Conservation (phyloP, 192 early-diverging fungal genomes). For the Backusella macrospora region DNA sequence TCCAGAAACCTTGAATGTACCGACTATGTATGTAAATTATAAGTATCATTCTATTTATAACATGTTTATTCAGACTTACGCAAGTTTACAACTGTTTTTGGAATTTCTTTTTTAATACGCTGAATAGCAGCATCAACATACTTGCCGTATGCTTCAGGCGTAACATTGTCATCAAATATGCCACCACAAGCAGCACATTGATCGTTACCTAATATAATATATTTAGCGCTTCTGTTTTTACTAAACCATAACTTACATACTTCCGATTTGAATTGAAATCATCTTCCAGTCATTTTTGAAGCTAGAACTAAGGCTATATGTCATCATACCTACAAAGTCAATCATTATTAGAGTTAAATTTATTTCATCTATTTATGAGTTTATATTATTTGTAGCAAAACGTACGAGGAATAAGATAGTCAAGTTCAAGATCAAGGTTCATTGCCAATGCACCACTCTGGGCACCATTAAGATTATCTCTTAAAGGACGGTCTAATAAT, state of each 20-base stretch:
- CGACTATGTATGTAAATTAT: neutral
- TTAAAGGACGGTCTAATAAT: constrained; percentile 23
- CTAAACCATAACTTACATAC: neutral
- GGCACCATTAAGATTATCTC: constrained; percentile 53
- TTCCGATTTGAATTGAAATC: constrained; percentile 24
- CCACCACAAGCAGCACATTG: constrained; percentile 48
- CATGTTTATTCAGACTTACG: constrained; percentile 30
- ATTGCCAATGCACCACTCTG: constrained; percentile 48
- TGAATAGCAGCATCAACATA: constrained; percentile 28
- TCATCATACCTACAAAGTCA: constrained; percentile 30
- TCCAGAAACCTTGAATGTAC: neutral
- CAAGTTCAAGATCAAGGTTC: constrained; percentile 48
- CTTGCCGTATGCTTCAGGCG: constrained; percentile 34
- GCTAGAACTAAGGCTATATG: neutral
- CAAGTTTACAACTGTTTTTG: constrained; percentile 49
- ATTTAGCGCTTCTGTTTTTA: constrained; percentile 37
- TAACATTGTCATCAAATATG: constrained; percentile 16
- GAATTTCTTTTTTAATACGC: constrained; percentile 34
- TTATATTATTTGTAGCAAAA: neutral
- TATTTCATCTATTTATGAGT: neutral
- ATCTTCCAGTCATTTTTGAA: constrained; percentile 27
- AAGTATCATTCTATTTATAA: neutral
- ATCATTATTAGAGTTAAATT: neutral
- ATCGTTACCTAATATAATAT: constrained; percentile 50
- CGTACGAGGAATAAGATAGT: constrained; percentile 41